A percentile compares a stretch with the other conserved stretches of the same genome.
phyloP scores from a whole-genome alignment of 2,329 filamentous ascomycete genomes.

The Pseudocercospora macadamiae region DNA sequence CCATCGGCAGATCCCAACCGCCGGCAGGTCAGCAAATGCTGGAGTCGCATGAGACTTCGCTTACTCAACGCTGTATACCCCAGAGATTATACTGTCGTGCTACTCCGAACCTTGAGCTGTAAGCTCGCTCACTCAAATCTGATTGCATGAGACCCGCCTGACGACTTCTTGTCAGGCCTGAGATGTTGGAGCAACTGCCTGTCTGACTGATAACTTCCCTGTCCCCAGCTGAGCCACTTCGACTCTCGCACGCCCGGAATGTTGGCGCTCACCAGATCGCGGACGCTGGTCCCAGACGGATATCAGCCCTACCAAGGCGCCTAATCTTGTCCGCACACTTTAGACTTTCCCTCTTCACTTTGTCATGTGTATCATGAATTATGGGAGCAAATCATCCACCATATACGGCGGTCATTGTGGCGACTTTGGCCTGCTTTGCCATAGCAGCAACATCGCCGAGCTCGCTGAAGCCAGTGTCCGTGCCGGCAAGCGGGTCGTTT shows the following conservation, averaged over 20 bases:
- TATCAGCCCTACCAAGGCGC: not conserved
- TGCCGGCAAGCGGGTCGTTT: constrained; percentile 12
- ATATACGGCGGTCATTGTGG: not conserved
- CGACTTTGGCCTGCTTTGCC: not conserved
- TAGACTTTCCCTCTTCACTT: not conserved
- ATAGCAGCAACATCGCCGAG: constrained; percentile 3
- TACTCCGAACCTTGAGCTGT: not conserved
- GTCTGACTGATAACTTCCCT: not conserved
- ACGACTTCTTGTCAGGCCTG: not conserved
- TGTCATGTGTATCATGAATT: not conserved
- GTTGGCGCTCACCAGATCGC: not conserved
- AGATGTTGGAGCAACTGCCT: not conserved
- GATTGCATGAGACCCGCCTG: not conserved
- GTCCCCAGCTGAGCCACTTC: constrained; percentile 4
- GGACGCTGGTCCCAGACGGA: not conserved
- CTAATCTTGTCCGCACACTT: not conserved
- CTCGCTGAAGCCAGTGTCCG: not conserved
- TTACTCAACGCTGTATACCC: not conserved
- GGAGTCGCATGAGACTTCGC: not conserved
- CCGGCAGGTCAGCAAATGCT: not conserved
- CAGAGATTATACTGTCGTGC: not conserved
- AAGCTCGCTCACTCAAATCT: not conserved
- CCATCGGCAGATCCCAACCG: not conserved
- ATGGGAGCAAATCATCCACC: not conserved
- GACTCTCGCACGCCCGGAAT: not conserved